phyloP scores from a whole-genome alignment of 139 green algal species.

The Ettlia oleoabundans region DNA sequence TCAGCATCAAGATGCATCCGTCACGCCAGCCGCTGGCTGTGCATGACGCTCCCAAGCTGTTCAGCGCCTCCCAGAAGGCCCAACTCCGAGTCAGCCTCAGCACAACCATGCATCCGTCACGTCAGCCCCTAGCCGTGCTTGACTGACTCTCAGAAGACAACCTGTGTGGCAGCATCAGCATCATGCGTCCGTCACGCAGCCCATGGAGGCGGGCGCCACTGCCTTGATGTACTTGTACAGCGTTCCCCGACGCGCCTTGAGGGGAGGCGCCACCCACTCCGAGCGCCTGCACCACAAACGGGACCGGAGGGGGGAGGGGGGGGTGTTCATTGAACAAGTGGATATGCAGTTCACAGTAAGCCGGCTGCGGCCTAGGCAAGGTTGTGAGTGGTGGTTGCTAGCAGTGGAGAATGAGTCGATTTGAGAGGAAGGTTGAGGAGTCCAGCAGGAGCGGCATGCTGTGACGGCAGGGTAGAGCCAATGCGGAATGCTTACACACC shows the following conservation, averaged over 20 bases:
- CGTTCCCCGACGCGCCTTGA: constrained; percentile 86
- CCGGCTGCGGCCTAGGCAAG: neutral
- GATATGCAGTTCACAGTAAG: too few species aligned
- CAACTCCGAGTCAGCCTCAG: too few species aligned
- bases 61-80: too few species aligned
- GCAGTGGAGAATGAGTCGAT: too few species aligned
- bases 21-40: too few species aligned
- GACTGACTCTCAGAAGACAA: neutral
- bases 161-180: neutral
- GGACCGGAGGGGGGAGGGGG: neutral
- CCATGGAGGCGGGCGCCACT: constrained; percentile 82
- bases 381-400: neutral
- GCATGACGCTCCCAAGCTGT: too few species aligned
- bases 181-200: constrained; percentile 94
- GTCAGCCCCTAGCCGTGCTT: neutral
- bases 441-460: too few species aligned
- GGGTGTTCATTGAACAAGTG: too few species aligned
- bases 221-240: constrained; percentile 99
- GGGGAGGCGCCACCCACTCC: constrained; percentile 79
- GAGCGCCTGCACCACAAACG: constrained; percentile 21
- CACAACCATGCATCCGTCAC: neutral
- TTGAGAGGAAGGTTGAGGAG: too few species aligned
- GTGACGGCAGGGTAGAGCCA: too few species aligned
- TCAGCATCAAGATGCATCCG: too few species aligned
- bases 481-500: too few species aligned